A percentile compares a stretch with the other conserved stretches of the same genome.
Conservation (phyloP, 2,329 filamentous ascomycete species). For the Ascochyta clinopodiicola region DNA sequence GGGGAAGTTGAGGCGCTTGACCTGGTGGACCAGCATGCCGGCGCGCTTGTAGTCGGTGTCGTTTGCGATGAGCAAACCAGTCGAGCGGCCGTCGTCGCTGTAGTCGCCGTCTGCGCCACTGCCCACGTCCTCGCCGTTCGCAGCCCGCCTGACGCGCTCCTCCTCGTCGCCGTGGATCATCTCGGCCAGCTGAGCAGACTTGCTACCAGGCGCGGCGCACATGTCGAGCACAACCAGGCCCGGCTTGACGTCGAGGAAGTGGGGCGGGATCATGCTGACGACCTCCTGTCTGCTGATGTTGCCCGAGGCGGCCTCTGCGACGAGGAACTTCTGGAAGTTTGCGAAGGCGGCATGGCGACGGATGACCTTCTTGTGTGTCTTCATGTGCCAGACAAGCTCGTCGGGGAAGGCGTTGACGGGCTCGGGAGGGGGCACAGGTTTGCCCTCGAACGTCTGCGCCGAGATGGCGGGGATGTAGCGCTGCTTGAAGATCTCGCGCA, state of each 20-base stretch:
- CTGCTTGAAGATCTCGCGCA: conserved; percentile 85
- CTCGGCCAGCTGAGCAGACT: conserved; percentile 93
- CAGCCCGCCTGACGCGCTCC: conserved; percentile 75
- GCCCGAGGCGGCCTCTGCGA: conserved; percentile 94
- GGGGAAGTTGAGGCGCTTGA: conserved; percentile 94
- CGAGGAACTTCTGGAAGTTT: conserved; percentile 95
- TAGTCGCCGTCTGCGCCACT: conserved; percentile 61
- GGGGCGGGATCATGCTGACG: conserved; percentile 97
- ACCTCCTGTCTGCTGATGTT: conserved; percentile 98
- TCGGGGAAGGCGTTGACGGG: conserved; percentile 93
- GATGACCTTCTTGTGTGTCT: conserved; percentile 93
- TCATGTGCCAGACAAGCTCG: conserved; percentile 96
- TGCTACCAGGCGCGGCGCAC: conserved; percentile 96
- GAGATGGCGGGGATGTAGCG: conserved; percentile 91
- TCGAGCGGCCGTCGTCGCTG: conserved; percentile 82
- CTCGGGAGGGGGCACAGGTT: conserved; percentile 79
- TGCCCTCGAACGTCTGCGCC: conserved; percentile 81
- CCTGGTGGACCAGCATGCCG: conserved; percentile 96
- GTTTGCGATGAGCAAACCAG: conserved; percentile 91
- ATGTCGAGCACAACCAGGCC: conserved; percentile 94
- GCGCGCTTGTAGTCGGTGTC: conserved; percentile 96
- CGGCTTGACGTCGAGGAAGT: conserved; percentile 88
- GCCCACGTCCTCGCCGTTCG: conserved; percentile 68
- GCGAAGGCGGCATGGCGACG: conserved; percentile 93
- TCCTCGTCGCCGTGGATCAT: conserved; percentile 94